Evolutionary conservation across 2,329 filamentous ascomycete species (phyloP), one percentile per base, ranked within the genome.

Genomic region (Stagonosporopsis tanaceti): DNA sequence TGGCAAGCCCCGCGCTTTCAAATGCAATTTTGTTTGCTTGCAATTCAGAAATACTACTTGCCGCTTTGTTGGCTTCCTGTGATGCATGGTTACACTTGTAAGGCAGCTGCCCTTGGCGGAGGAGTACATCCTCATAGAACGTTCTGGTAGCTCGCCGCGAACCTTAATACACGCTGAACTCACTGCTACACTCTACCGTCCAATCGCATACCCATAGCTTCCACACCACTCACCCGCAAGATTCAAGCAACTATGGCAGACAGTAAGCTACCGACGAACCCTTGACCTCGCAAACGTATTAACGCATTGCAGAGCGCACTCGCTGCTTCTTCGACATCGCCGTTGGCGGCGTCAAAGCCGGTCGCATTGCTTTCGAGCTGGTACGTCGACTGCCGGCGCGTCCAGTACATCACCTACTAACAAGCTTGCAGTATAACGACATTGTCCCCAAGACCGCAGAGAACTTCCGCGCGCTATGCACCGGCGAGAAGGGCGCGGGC

Each of bases 401-500:
- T 14, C 15, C 25, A n/a, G 28, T 11, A 17, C 48, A 8, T 14
- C 41, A 38, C 2, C 14, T 27, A n/a, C 53, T 61, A 9, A 64
- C 37, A 40, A 37, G 17, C 20, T 17, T 25, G 44, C 56, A 76
- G 84, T 69, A 69, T 60, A 65, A 62, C 48, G 66, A 70, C 50
- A 66, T 96, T 60, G 93, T 97, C 20, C 94, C 94, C 73, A 97
- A 96, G 83, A 98, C 94, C 5, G 92, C 90, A 64, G 93, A 97
- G 71, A 98, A 98, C 85, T 98, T 98, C 84, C 92, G 93, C 72
- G 87, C 89, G 52, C 87, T 97, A 61, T 97, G 93, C 82, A 97
- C 94, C 0, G 94, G 94, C 66, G 94, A 98, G 83, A 97, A 97
- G 81, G 94, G 94, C 60, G 69, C 85, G 24, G 91, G 92, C 66